These are phyloP conservation scores for Mortierella sp. DNA, from an alignment of 371 early-diverging fungal species.

Conservation along the genomic window DNA sequence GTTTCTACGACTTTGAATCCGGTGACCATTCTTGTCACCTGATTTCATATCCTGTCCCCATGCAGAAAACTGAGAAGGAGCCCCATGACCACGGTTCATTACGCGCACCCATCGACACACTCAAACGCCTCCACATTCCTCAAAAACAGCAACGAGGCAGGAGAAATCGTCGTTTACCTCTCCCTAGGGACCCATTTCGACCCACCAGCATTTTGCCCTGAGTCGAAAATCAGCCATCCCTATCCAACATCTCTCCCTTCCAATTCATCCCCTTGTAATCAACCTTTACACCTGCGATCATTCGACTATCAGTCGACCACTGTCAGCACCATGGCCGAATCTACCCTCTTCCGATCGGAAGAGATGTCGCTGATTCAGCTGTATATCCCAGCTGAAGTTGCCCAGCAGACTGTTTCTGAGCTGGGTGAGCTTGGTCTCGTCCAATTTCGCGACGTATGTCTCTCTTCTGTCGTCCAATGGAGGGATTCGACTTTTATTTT, in stretches of 20 bases:
- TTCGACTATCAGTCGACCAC: background rate
- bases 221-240: background rate
- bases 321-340: conserved; percentile 57
- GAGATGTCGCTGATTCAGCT: conserved; percentile 97
- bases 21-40: too few species aligned
- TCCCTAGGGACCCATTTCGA: background rate
- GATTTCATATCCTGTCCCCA: too few species aligned
- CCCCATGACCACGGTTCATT: too few species aligned
- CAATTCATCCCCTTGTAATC: background rate
- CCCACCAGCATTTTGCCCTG: background rate
- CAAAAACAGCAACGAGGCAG: too few species aligned
- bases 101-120: too few species aligned
- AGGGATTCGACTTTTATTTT: background rate
- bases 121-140: too few species aligned
- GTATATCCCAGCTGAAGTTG: conserved; percentile 96
- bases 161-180: background rate
- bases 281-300: background rate
- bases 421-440: conserved; percentile 95
- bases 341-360: conserved; percentile 93
- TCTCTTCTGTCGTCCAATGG: conserved; percentile 1
- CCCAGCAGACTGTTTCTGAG: conserved; percentile 93
- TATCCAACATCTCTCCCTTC: background rate
- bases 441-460: conserved; percentile 92
- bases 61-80: background rate
- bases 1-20: too few species aligned